A percentile compares a stretch with the other conserved stretches of the same genome.
These are phyloP conservation scores for Talaromyces sp. DNA, from an alignment of 2,329 filamentous ascomycete species.

Conservation along the genomic window DNA sequence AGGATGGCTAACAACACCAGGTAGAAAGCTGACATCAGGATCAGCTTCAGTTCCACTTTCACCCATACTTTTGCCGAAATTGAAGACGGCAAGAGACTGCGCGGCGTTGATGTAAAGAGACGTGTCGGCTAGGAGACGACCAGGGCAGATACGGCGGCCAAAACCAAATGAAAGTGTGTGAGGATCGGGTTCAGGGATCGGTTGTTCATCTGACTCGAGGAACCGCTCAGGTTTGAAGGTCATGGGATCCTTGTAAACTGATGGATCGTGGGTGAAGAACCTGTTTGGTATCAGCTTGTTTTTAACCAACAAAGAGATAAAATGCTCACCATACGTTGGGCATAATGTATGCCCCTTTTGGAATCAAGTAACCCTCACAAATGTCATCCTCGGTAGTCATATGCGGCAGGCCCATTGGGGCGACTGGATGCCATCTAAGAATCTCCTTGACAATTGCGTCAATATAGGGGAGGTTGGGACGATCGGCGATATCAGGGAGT, in stretches of 20 bases:
- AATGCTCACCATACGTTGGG: conserved; percentile 25
- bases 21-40: conserved; percentile 27
- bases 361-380: conserved; percentile 16
- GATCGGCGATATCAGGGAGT: conserved; percentile 31
- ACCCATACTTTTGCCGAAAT: conserved; percentile 29
- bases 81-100: conserved; percentile 43
- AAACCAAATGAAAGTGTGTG: conserved; percentile 30
- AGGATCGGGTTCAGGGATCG: conserved; percentile 32
- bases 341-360: conserved; percentile 28
- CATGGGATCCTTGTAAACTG: conserved; percentile 29
- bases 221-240: conserved; percentile 41
- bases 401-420: conserved; percentile 20
- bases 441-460: conserved; percentile 25
- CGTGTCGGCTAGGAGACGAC: conserved; percentile 36
- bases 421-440: conserved; percentile 22
- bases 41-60: conserved; percentile 34
- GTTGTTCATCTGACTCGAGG: conserved; percentile 21
- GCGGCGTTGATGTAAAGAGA: conserved; percentile 37
- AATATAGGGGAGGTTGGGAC: conserved; percentile 23
- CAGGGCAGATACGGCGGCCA: conserved; percentile 39
- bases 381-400: conserved; percentile 15
- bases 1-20: conserved; percentile 32
- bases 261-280: conserved; percentile 36
- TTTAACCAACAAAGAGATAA: background rate
- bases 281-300: conserved; percentile 14